These are phyloP conservation scores for Nakazawaea populi DNA, from an alignment of 805 yeast genomes.

Conservation along the genomic window DNA sequence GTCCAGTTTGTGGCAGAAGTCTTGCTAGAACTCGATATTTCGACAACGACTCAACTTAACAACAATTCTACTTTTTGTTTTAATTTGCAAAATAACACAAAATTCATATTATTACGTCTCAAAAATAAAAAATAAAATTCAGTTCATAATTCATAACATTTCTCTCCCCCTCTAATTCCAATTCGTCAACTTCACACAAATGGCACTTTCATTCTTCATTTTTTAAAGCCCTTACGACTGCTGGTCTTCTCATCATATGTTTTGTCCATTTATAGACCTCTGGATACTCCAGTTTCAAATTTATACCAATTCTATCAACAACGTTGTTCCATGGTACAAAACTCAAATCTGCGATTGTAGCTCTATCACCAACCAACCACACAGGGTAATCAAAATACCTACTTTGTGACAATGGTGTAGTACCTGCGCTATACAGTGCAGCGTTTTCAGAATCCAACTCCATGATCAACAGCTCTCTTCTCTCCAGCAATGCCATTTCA, in stretches of 20 bases:
- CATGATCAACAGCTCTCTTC: conserved; percentile 85
- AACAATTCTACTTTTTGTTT: too few species aligned
- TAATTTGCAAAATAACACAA: too few species aligned
- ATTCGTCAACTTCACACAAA: background rate
- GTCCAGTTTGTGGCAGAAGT: too few species aligned
- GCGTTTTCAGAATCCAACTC: conserved; percentile 85
- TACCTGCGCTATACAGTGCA: conserved; percentile 81
- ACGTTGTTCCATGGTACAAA: conserved; percentile 98
- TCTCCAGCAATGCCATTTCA: conserved; percentile 92
- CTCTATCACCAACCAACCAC: conserved; percentile 83
- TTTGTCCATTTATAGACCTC: conserved; percentile 96
- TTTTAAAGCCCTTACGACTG: conserved; percentile 79
- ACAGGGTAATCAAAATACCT: conserved; percentile 89
- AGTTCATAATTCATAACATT: background rate
- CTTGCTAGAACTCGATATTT: too few species aligned
- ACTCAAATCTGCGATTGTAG: conserved; percentile 78
- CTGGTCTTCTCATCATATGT: conserved; percentile 92
- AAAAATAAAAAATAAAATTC: too few species aligned
- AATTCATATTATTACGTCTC: too few species aligned
- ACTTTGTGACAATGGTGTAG: conserved; percentile 79
- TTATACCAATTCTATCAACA: conserved; percentile 87
- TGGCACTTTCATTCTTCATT: conserved; percentile 39
- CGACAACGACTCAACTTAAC: too few species aligned
- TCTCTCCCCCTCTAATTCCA: background rate
- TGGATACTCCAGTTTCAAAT: conserved; percentile 81